A percentile compares a stretch with the other conserved stretches of the same genome.
Evolutionary conservation across 2,329 filamentous ascomycete genomes (phyloP).

Genomic region (Pseudogymnoascus pannorum): DNA sequence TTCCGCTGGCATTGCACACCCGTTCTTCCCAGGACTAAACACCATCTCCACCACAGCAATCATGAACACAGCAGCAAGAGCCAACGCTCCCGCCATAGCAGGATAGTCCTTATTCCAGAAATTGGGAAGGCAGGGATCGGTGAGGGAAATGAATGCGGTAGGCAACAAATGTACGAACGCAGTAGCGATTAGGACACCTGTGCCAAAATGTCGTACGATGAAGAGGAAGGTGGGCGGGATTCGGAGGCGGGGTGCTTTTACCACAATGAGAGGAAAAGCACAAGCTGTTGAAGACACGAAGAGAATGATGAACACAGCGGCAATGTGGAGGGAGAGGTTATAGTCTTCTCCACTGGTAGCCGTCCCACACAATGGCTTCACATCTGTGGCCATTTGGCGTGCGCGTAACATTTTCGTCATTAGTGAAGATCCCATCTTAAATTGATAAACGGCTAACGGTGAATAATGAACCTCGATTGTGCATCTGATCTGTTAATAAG

Average conservation of each 20-base stretch:
- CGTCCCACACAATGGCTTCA: neutral
- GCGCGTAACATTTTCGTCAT: neutral
- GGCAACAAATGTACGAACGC: slow-evolving; percentile 67
- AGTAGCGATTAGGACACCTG: slow-evolving; percentile 72
- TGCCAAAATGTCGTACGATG: slow-evolving; percentile 66
- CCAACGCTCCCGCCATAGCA: slow-evolving; percentile 41
- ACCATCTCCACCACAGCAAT: slow-evolving; percentile 49
- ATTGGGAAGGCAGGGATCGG: slow-evolving; percentile 50
- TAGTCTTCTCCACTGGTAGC: neutral
- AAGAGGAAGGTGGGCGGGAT: slow-evolving; percentile 56
- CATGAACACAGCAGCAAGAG: slow-evolving; percentile 36
- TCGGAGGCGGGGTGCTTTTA: slow-evolving; percentile 10
- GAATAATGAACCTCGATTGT: neutral
- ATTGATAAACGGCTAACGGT: neutral
- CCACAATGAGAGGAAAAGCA: slow-evolving; percentile 10
- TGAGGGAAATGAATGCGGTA: slow-evolving; percentile 59
- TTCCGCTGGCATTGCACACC: neutral
- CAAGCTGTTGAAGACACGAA: slow-evolving; percentile 9
- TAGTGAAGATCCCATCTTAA: neutral
- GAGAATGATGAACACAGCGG: slow-evolving; percentile 11
- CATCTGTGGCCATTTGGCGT: neutral
- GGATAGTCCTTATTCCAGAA: slow-evolving; percentile 40
- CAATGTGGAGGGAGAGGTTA: slow-evolving; percentile 10
- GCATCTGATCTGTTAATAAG: neutral
- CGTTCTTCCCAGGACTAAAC: slow-evolving; percentile 32